Evolutionary conservation across 1,284 basidiomycete genomes (phyloP), one percentile per base, ranked within the genome.

Genomic region (Stereum hirsutum): DNA sequence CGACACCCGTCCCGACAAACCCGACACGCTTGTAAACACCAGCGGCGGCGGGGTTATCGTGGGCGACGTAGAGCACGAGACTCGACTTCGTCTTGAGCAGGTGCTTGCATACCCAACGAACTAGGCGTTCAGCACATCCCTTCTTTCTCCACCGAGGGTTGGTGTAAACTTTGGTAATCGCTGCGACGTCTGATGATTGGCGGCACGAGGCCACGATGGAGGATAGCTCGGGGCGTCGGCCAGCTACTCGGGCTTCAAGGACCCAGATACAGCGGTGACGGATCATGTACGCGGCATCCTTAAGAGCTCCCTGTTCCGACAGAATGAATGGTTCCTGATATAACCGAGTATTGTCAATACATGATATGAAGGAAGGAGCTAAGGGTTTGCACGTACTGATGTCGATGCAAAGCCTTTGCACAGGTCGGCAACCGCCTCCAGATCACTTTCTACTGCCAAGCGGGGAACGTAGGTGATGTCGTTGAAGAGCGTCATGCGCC

Each of bases 101-200:
- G 52, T 69, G 52, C 45, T 66, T 58, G 54, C 68, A 72, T 12
- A 81, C 79, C 21, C 60, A 56, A 6, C 72, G 64, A 2, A 77
- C 72, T 5, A 84, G 68, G 14, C 70, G 65, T 53, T 75, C 71
- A 0, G 80, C 81, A 52, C 69, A 80, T 2, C 74, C 71, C 1
- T 57, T 58, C 7, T 69, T 60, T 25, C 76, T 63, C 64, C 69
- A 78, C 0, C 49, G 28, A 0, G 72, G 67, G 47, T 70, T 66
- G 2, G 81, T 83, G 52, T 65, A 77, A 1, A 84, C 81, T 54
- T 84, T 84, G 33, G 76, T 79, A 39, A 83, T 79, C 0, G 75
- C 73, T 7, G 72, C 72, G 8, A 76, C 68, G 8, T 52, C 64
- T 3, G 65, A 61, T 30, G 64, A 73, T 45, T 71, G 72, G 3